Evolutionary conservation across 192 early-diverging fungal species (phyloP).

Genomic region (Backusella luteola): DNA sequence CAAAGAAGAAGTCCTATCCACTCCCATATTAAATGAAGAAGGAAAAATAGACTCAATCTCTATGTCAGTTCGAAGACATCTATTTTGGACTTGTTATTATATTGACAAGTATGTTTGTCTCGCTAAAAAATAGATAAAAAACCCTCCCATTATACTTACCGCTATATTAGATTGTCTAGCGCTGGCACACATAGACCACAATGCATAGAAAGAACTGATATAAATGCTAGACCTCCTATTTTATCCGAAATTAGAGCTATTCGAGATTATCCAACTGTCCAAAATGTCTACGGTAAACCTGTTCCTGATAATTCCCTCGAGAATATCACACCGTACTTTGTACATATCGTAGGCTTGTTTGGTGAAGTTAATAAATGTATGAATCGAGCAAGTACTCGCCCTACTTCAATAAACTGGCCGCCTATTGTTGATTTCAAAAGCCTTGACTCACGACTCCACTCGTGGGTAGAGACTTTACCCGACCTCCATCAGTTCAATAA

Average conservation of each 20-base stretch:
- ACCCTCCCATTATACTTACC: not conserved
- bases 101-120: slow-evolving; percentile 40
- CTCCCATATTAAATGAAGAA: slow-evolving; percentile 32
- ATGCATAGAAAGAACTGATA: slow-evolving; percentile 46
- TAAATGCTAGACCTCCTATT: slow-evolving; percentile 23
- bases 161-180: slow-evolving; percentile 24
- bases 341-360: slow-evolving; percentile 16
- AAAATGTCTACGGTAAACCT: not conserved
- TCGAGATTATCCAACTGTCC: not conserved
- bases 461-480: slow-evolving; percentile 20
- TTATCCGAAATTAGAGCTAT: slow-evolving; percentile 8
- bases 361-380: slow-evolving; percentile 28
- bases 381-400: slow-evolving; percentile 8
- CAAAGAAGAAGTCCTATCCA: slow-evolving; percentile 34
- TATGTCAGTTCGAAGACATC: slow-evolving; percentile 33
- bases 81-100: slow-evolving; percentile 50
- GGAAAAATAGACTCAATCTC: slow-evolving; percentile 37
- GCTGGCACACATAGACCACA: slow-evolving; percentile 42
- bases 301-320: slow-evolving; percentile 14
- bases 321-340: slow-evolving; percentile 9
- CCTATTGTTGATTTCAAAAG: slow-evolving; percentile 24
- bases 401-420: slow-evolving; percentile 15
- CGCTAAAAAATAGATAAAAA: not conserved
- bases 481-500: slow-evolving; percentile 1
- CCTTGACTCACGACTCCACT: slow-evolving; percentile 7